Conservation (phyloP, 2,329 filamentous ascomycete species). For the Corinectria fuckeliana region DNA sequence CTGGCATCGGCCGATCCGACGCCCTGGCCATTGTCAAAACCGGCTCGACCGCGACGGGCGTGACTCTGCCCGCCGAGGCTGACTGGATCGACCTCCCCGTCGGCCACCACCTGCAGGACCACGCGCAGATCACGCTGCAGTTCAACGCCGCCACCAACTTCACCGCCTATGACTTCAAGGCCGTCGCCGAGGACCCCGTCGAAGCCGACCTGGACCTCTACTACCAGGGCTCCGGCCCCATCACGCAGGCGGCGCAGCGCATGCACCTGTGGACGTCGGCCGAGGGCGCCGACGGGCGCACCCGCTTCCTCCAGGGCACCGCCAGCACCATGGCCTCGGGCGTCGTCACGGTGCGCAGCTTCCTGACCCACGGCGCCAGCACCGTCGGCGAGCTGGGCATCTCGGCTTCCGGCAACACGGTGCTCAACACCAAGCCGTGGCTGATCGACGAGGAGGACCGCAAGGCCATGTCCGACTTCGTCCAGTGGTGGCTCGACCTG, state of each 20-base stretch:
- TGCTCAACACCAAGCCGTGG: slow-evolving; percentile 40
- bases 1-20: slow-evolving; percentile 68
- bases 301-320: slow-evolving; percentile 35
- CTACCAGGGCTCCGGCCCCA: slow-evolving; percentile 35
- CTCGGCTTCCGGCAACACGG: slow-evolving; percentile 31
- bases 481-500: slow-evolving; percentile 36
- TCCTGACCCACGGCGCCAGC: slow-evolving; percentile 35
- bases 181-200: slow-evolving; percentile 24
- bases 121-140: slow-evolving; percentile 49
- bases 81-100: slow-evolving; percentile 65
- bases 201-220: slow-evolving; percentile 33
- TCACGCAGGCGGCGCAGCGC: slow-evolving; percentile 37
- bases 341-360: slow-evolving; percentile 31
- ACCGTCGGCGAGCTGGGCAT: slow-evolving; percentile 36
- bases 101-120: slow-evolving; percentile 64
- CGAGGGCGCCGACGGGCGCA: slow-evolving; percentile 32
- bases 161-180: slow-evolving; percentile 34
- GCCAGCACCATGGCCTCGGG: slow-evolving; percentile 34
- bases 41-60: slow-evolving; percentile 50
- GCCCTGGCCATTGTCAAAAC: slow-evolving; percentile 59
- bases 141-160: slow-evolving; percentile 35
- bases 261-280: slow-evolving; percentile 38
- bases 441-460: slow-evolving; percentile 35
- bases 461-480: slow-evolving; percentile 33
- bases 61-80: slow-evolving; percentile 55